Percentiles rank a stretch among this genome's conserved stretches.
These are phyloP conservation scores for Podila clonocystis DNA, from an alignment of 192 early-diverging fungal species.

Conservation along the genomic window DNA sequence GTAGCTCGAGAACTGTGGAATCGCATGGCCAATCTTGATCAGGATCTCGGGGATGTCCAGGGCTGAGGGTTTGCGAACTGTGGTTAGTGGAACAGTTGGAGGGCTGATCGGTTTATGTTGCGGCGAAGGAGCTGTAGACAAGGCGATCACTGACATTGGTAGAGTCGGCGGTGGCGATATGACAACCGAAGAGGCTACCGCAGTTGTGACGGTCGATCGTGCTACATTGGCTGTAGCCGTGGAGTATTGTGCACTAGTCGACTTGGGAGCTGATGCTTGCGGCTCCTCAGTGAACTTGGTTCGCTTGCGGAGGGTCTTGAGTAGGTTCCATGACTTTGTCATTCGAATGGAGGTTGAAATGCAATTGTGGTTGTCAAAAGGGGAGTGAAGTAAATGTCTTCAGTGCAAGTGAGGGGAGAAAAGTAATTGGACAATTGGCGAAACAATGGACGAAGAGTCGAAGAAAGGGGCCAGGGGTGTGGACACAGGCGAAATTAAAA, in stretches of 20 bases:
- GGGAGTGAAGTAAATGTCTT: too few species aligned
- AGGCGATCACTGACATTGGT: too few species aligned
- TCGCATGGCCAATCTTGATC: not conserved
- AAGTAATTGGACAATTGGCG: too few species aligned
- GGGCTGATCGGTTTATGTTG: not conserved
- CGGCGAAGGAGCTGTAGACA: not conserved
- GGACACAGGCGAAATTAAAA: too few species aligned
- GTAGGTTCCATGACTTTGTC: not conserved
- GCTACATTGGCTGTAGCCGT: not conserved
- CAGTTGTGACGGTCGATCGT: too few species aligned
- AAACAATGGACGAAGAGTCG: too few species aligned
- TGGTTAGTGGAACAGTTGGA: not conserved
- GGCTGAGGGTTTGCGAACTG: not conserved
- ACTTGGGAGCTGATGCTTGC: not conserved
- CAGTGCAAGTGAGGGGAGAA: too few species aligned
- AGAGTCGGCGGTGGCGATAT: too few species aligned
- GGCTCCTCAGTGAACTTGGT: not conserved
- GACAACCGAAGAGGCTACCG: too few species aligned
- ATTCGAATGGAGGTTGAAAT: not conserved
- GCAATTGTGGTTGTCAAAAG: not conserved
- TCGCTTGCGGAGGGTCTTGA: not conserved
- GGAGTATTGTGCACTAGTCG: not conserved
- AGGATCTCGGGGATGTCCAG: constrained; percentile 4
- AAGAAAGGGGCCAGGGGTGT: too few species aligned
- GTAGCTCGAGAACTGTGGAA: not conserved